Evolutionary conservation across 1,284 basidiomycete genomes (phyloP).

Genomic region (Austropuccinia psidii): DNA sequence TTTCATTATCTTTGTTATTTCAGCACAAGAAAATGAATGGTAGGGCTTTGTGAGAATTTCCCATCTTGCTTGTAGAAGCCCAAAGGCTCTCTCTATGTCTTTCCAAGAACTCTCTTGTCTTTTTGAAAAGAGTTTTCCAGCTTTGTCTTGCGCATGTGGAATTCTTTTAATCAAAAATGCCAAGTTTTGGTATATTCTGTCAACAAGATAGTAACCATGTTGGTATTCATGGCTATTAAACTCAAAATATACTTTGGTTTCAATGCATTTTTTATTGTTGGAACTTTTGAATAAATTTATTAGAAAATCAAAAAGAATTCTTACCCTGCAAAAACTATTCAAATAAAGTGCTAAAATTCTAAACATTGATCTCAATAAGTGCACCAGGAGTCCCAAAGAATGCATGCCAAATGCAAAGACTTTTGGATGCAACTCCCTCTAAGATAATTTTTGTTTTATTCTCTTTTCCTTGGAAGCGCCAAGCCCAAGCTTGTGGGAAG

Average conservation of each 20-base stretch:
- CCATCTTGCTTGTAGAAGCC: background rate
- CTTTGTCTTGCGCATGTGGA: background rate
- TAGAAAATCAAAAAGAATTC: too few relatives aligned
- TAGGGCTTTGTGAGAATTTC: background rate
- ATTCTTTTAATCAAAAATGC: too few relatives aligned
- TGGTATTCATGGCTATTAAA: too few relatives aligned
- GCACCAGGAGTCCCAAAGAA: constrained; percentile 19
- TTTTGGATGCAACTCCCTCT: background rate
- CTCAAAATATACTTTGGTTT: too few relatives aligned
- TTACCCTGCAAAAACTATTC: too few relatives aligned
- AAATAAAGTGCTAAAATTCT: background rate
- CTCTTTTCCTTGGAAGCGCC: constrained; percentile 15
- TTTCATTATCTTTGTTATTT: too few relatives aligned
- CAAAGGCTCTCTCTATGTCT: constrained; percentile 8
- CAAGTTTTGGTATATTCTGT: too few relatives aligned
- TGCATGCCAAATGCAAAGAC: constrained; percentile 15
- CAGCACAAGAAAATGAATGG: too few relatives aligned
- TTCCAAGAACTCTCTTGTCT: constrained; percentile 5
- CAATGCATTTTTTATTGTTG: too few relatives aligned
- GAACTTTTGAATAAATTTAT: too few relatives aligned
- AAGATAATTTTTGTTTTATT: background rate
- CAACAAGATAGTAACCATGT: too few relatives aligned
- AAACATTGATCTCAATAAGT: constrained; percentile 20
- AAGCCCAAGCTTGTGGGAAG: background rate
- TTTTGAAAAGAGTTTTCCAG: background rate